A percentile compares a stretch with the other conserved stretches of the same genome.
Conservation (phyloP, 805 yeast genomes). For the Nakazawaea populi region DNA sequence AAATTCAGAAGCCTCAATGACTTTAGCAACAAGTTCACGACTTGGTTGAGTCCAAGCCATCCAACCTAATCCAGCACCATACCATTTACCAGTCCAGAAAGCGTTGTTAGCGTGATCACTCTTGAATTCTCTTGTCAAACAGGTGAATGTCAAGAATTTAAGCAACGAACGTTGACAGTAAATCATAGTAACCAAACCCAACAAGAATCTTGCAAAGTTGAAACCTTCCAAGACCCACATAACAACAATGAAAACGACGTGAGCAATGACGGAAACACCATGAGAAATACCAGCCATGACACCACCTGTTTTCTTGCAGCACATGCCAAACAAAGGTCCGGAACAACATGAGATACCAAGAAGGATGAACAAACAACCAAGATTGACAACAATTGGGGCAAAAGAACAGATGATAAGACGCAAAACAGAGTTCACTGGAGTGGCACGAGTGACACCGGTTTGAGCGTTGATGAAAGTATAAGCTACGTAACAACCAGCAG, state of each 20-base stretch:
- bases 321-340: slow-evolving; percentile 90
- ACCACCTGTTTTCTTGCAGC: slow-evolving; percentile 96
- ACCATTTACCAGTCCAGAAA: slow-evolving; percentile 99
- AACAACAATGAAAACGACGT: slow-evolving; percentile 82
- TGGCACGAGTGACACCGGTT: slow-evolving; percentile 60
- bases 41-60: slow-evolving; percentile 93
- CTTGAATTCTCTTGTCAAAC: slow-evolving; percentile 93
- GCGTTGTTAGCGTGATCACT: slow-evolving; percentile 94
- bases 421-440: slow-evolving; percentile 52
- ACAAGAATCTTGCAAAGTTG: slow-evolving; percentile 77
- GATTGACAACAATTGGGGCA: slow-evolving; percentile 87
- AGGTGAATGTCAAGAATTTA: slow-evolving; percentile 71
- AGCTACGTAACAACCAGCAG: slow-evolving; percentile 77
- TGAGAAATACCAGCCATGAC: slow-evolving; percentile 95
- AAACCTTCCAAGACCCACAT: slow-evolving; percentile 98
- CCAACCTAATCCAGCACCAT: slow-evolving; percentile 88
- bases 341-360: slow-evolving; percentile 91
- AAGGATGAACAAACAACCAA: slow-evolving; percentile 77
- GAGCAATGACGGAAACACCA: slow-evolving; percentile 86
- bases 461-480: slow-evolving; percentile 81
- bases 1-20: slow-evolving; percentile 90
- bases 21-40: slow-evolving; percentile 92
- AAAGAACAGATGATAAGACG: slow-evolving; percentile 76
- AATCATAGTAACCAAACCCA: slow-evolving; percentile 80
- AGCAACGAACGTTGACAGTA: slow-evolving; percentile 84